Percentiles rank a stretch among this genome's conserved stretches.
These are phyloP conservation scores for Linnemannia schmuckeri DNA, from an alignment of 192 early-diverging fungal species.

Conservation along the genomic window DNA sequence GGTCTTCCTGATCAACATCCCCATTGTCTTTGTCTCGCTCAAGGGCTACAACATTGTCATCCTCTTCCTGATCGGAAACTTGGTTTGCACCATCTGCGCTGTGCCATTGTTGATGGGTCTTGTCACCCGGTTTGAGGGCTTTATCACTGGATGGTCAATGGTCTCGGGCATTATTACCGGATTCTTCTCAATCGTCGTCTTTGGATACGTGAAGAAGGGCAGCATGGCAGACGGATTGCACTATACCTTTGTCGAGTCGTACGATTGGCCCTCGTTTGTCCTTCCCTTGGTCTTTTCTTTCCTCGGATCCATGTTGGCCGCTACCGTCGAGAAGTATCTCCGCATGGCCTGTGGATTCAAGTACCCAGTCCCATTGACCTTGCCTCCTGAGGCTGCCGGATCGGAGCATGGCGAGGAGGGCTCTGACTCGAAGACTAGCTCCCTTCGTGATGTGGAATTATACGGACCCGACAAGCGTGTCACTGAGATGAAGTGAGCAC, in stretches of 20 bases:
- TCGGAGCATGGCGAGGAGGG: constrained; percentile 17
- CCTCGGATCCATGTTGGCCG: constrained; percentile 40
- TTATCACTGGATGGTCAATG: constrained; percentile 48
- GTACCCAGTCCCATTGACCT: constrained; percentile 28
- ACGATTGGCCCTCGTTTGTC: constrained; percentile 58
- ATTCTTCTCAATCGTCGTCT: constrained; percentile 53
- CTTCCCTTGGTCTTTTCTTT: constrained; percentile 42
- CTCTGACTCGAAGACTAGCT: constrained; percentile 8
- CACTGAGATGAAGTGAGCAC: constrained; percentile 1
- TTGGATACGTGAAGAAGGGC: constrained; percentile 51
- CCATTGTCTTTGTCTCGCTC: constrained; percentile 67
- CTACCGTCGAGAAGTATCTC: constrained; percentile 31
- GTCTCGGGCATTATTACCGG: constrained; percentile 48
- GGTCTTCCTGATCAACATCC: constrained; percentile 57
- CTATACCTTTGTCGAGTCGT: constrained; percentile 46
- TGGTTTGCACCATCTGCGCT: constrained; percentile 71
- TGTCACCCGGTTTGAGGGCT: constrained; percentile 55
- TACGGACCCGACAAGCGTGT: constrained; percentile 14
- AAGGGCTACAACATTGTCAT: constrained; percentile 70
- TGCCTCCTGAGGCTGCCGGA: constrained; percentile 20
- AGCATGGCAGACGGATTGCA: constrained; percentile 33
- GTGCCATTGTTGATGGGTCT: constrained; percentile 70
- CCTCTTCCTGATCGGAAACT: constrained; percentile 72
- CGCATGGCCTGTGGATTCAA: constrained; percentile 26
- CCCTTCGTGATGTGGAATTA: constrained; percentile 25